These are phyloP conservation scores for Phytophthora cajani DNA, from an alignment of 352 stramenopile genomes.

Conservation along the genomic window DNA sequence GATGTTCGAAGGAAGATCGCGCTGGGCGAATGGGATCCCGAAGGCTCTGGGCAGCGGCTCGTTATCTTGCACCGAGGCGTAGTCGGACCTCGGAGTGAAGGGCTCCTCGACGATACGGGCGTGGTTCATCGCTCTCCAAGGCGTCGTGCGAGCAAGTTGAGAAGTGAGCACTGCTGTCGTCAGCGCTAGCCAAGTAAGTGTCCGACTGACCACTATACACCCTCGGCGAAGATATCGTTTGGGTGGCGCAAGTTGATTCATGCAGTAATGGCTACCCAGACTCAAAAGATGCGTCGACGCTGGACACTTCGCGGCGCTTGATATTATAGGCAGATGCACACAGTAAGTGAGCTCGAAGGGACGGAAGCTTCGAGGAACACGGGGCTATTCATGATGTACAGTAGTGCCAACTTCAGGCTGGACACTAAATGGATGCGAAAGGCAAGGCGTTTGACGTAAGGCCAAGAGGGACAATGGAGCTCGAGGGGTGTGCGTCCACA, in stretches of 20 bases:
- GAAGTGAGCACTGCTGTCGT: background rate
- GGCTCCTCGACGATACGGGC: slow-evolving; percentile 8
- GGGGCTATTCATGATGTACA: background rate
- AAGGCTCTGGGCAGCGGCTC: slow-evolving; percentile 10
- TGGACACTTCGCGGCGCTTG: background rate
- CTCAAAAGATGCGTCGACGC: slow-evolving; percentile 4
- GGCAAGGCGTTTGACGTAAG: too few species aligned
- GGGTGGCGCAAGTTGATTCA: slow-evolving; percentile 9
- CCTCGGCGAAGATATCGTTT: slow-evolving; percentile 5
- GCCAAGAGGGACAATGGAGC: too few species aligned
- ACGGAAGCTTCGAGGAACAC: background rate
- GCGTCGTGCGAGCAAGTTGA: background rate
- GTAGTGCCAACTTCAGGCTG: too few species aligned
- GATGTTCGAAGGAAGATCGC: slow-evolving; percentile 13
- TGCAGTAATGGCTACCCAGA: slow-evolving; percentile 6
- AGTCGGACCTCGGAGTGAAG: slow-evolving; percentile 13
- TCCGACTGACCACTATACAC: background rate
- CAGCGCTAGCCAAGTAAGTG: background rate
- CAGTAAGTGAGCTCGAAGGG: background rate
- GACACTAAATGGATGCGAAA: too few species aligned
- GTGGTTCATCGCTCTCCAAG: background rate
- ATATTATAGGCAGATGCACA: too few species aligned
- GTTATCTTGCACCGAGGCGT: slow-evolving; percentile 9
- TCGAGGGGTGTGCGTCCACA: too few species aligned
- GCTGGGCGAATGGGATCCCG: slow-evolving; percentile 2